Base-by-base conservation (phyloP, 208 protist genomes). In the Baffinella frigidus region DNA sequence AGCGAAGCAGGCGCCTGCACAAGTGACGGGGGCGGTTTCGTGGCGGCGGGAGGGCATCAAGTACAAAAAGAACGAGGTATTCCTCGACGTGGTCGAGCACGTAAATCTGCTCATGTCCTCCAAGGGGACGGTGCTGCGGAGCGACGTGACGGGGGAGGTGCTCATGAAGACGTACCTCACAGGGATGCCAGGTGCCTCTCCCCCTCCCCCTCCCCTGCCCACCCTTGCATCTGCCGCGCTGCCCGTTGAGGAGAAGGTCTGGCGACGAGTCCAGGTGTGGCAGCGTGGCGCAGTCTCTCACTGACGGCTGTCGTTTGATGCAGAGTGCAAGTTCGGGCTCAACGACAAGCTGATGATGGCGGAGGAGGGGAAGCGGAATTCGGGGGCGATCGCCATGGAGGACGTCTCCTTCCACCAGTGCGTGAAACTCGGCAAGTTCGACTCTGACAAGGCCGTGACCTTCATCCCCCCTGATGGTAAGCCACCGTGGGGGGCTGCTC, bases 321-420 rank as follows among this genome's bases (percentile, higher is more conserved):
- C 20, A 2, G 97, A 99, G 94, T 99, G 98, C 94, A 97, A 98
- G 91, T 97, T 99, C 91, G 96, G 97, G 39, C 94, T 99, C 81
- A 98, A 98, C 80, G 97, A 99, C 94, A 99, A 99, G 92, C 92
- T 98, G 0, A 89, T 98, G 72, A 93, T 97, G 80, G 14, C 11
- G 51, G 27, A 36, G 7, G 68, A 74, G 77, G 77, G 50, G 27
- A 87, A 87, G 33, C 36, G 92, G 41, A 39, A 93, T 67, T 83
- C 93, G 61, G 83, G 68, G 7, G 67, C 92, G 14, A 94, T 98
- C 72, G 94, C 95, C 10, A 94, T 98, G 67, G 97, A 99, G 77
- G 98, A 99, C 93, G 95, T 98, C 36, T 97, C 96, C 7, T 99
- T 99, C 94, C 99, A 99, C 95, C 83, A 98, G 81, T 99, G 98